Evolutionary conservation across 1,139 yeast species (phyloP), one percentile per base, ranked within the genome.

Genomic region (Yamadazyma kanchanaburiensis): DNA sequence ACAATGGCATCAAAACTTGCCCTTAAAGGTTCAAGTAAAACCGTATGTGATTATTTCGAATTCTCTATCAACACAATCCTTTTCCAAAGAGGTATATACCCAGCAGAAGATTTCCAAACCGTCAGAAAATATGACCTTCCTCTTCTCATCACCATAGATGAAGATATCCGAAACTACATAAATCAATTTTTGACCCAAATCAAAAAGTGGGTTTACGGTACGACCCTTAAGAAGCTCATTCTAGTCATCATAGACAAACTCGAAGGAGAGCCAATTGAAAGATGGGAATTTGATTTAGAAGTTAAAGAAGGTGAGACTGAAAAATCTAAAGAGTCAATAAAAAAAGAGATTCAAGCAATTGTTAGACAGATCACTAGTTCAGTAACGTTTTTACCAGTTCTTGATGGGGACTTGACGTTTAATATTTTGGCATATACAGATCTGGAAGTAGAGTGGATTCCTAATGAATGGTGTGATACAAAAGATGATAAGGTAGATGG

Each of bases 281-380:
- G 88, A 33, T 89, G 97, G 97, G 87, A 86, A 48, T 89, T 89
- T 49, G 76, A 76, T 41, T 61, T 84, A 4, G 75, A 77, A 24
- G 38, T 38, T 13, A 43, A 38, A 2, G 34, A 34, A 11, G 37
- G 37, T 8, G 20, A 10, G 7, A 8, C 20, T 8, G 40, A 31
- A 5, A 75, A 70, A 43, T 42, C 73, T 1, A 64, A 61, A 22
- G 74, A 64, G 3, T 74, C 69, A 23, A 75, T 82, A 6, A 89
- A 83, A 45, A 65, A 62, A 34, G 94, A 88, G 43, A 86, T 89
- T 12, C 94, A 87, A 50, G 78, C 91, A 0, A 80, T 89, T 14
- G 79, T 89, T 27, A 74, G 96, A 27, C 97, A 89, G 49, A 84
- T 89, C 31, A 87, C 95, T 0, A 87, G 95, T 1, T 82, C 94